These are phyloP conservation scores for Colletotrichum sp. DNA, from an alignment of 2,329 filamentous ascomycete genomes.

Conservation along the genomic window DNA sequence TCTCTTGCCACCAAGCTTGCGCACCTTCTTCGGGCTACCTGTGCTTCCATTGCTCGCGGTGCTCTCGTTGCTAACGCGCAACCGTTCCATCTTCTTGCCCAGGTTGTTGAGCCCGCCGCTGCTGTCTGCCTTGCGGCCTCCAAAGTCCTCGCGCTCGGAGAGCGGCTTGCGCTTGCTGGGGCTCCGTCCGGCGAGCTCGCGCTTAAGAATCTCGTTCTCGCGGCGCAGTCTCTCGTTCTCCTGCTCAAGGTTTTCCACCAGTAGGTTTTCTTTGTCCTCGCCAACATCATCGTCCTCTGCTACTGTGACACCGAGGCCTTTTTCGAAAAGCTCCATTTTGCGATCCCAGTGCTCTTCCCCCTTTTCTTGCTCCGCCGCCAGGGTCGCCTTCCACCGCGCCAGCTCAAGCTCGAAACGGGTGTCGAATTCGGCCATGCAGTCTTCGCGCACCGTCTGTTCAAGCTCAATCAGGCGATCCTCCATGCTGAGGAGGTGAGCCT, in stretches of 20 bases:
- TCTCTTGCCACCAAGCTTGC: constrained; percentile 50
- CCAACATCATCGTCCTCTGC: constrained; percentile 48
- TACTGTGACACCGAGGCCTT: constrained; percentile 42
- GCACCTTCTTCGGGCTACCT: constrained; percentile 59
- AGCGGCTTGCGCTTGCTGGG: constrained; percentile 65
- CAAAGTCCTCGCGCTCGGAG: constrained; percentile 57
- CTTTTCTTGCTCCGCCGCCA: constrained; percentile 79
- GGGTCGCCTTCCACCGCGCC: constrained; percentile 78
- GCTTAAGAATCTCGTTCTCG: constrained; percentile 68
- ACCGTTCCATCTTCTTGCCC: constrained; percentile 53
- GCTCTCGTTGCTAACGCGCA: constrained; percentile 50
- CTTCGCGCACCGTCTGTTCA: constrained; percentile 86
- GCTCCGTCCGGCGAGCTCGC: constrained; percentile 68
- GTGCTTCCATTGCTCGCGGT: constrained; percentile 30
- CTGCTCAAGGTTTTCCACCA: constrained; percentile 68
- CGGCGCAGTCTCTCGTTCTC: constrained; percentile 74
- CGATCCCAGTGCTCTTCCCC: constrained; percentile 86
- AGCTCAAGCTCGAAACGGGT: constrained; percentile 75
- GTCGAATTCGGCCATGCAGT: constrained; percentile 89
- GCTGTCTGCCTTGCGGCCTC: constrained; percentile 24
- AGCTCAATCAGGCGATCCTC: constrained; percentile 70
- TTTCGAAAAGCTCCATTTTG: constrained; percentile 75
- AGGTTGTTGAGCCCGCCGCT: constrained; percentile 40
- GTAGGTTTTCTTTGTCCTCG: constrained; percentile 65
- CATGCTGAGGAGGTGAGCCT: constrained; percentile 74